Evolutionary conservation across 768 basidiomycete species (phyloP), one percentile per base, ranked within the genome.

Genomic region (Mycena galericulata): DNA sequence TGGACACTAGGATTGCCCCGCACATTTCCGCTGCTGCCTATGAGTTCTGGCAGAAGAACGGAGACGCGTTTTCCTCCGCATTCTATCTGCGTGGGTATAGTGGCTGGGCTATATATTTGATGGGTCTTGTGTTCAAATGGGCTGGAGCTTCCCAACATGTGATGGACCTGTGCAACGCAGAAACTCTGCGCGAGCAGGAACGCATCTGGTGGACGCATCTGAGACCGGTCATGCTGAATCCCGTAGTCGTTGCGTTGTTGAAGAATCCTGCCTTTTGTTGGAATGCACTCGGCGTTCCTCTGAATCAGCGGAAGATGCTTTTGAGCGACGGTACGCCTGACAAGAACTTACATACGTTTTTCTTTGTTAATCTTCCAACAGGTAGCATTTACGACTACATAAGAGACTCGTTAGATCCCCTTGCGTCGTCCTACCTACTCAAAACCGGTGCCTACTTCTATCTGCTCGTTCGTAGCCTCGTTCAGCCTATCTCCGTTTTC

Each of bases 261-360:
- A 80, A 83, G 73, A 84, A 79, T 54, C 85, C 84, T 26, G 68
- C 80, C n/a, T 90, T 88, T 76, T 90, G 88, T 68, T 94, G 93
- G 92, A 91, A 92, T 72, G 91, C 91, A 0, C 79, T 94, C 22
- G 92, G 92, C 22, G 92, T 94, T 8, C 91, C 92, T 4, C 78
- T 82, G 67, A 90, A 90, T 72, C 90, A 92, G 78, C 83, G 89
- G 65, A 80, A 81, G 65, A 88, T 89, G 84, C 77, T 91, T 55
- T 71, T 89, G 41, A 74, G 84, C 9, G 86, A 88, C 17, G 61
- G 61, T 53, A 53, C 34, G 47, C 11, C n/a, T n/a, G n/a, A n/a
- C 26, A 40, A n/a, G 38, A 8, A 1, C 27, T n/a, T 47, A 22
- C 34, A 38, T 18, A 22, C 5, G 29, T 41, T 17, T 32, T 10